phyloP scores from a whole-genome alignment of 139 green algal genomes.

The Dunaliella primolecta region DNA sequence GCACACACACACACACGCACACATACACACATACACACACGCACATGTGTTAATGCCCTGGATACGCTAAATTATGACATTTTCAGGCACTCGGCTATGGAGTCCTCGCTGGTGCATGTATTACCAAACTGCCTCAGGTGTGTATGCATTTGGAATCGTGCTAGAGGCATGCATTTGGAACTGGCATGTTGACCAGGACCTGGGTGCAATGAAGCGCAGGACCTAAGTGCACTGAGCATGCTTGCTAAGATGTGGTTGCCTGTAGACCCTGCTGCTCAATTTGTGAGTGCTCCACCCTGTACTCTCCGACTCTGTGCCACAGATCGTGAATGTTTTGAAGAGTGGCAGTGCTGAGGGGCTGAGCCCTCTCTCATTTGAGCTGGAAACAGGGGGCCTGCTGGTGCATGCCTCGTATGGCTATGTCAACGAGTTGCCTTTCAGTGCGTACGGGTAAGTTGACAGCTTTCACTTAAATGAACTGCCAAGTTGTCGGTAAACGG shows the following conservation, averaged over 20 bases:
- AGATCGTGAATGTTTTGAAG: constrained; percentile 58
- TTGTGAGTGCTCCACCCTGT: too few relatives aligned
- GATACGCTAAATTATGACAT: neutral
- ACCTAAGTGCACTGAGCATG: neutral
- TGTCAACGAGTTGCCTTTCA: constrained; percentile 67
- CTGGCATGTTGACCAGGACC: neutral
- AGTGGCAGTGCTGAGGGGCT: constrained; percentile 66
- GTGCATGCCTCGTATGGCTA: constrained; percentile 70
- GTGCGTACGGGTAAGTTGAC: constrained; percentile 54
- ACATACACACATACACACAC: neutral
- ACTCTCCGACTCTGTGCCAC: too few relatives aligned
- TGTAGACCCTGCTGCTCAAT: neutral
- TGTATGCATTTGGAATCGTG: too few relatives aligned
- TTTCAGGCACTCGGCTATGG: constrained; percentile 64
- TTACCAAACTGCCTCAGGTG: constrained; percentile 83
- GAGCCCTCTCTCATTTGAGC: constrained; percentile 62
- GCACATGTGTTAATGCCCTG: neutral
- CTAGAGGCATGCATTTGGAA: neutral
- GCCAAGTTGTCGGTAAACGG: neutral
- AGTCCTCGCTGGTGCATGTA: constrained; percentile 61
- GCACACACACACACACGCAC: neutral
- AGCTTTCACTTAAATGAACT: neutral
- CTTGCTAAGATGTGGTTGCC: neutral
- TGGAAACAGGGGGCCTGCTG: constrained; percentile 67
- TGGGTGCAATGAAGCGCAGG: neutral